A percentile compares a stretch with the other conserved stretches of the same genome.
phyloP scores from a whole-genome alignment of 2,329 filamentous ascomycete species.

The Cercospora zeina region DNA sequence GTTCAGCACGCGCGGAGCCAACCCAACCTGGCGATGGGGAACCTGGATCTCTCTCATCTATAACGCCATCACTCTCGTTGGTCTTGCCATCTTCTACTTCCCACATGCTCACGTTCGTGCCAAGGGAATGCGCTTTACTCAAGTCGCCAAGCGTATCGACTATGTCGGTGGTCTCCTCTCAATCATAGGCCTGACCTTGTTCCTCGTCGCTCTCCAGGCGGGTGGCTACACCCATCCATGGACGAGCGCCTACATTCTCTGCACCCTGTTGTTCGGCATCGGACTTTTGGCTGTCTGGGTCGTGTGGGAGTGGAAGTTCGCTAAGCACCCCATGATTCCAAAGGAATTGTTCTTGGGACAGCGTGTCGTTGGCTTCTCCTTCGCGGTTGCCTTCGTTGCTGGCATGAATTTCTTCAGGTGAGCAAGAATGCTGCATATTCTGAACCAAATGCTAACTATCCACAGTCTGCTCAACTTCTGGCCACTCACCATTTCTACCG shows the following conservation, averaged over 20 bases:
- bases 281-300: conserved; percentile 40
- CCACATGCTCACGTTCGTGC: conserved; percentile 52
- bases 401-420: conserved; percentile 42
- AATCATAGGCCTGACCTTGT: conserved; percentile 52
- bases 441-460: not conserved
- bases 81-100: conserved; percentile 52
- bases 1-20: conserved; percentile 45
- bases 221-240: conserved; percentile 46
- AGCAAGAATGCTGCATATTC: not conserved
- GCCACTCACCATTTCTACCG: conserved; percentile 63
- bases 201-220: conserved; percentile 44
- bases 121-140: conserved; percentile 44
- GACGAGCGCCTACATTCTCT: conserved; percentile 43
- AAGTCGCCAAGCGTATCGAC: conserved; percentile 52
- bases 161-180: conserved; percentile 54
- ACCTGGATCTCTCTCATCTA: conserved; percentile 39
- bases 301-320: conserved; percentile 44
- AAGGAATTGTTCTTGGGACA: conserved; percentile 37
- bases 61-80: conserved; percentile 30
- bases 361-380: conserved; percentile 38
- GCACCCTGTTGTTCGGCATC: conserved; percentile 42
- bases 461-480: conserved; percentile 55
- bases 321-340: conserved; percentile 45
- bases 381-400: conserved; percentile 42
- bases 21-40: conserved; percentile 55